Base-by-base conservation (phyloP, 2,329 filamentous ascomycete species). In the Fusarium odoratissimum region DNA sequence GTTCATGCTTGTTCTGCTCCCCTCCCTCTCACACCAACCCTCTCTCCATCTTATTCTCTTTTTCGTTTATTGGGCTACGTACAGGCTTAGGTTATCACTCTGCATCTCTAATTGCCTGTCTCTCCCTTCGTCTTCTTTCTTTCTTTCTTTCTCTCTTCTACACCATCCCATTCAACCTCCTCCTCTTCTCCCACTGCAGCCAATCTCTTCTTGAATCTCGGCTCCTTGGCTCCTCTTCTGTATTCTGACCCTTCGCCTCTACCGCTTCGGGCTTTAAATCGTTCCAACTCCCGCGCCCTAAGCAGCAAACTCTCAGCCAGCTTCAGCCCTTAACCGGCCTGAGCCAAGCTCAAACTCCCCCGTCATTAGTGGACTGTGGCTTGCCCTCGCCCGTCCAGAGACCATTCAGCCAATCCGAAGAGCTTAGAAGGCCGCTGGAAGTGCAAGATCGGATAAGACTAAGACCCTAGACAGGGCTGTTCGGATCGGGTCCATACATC, bases 221-320 rank as follows among this genome's bases (percentile, higher is more conserved):
- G 60, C 57, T 69, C 37, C 44, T 60, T 66, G 59, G 69, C 64
- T 52, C 64, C 38, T 61, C 55, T 52, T 42, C 55, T 46, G 48
- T 48, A 65, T 57, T 40, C 44, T 54, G 30, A 49, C 25, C 45
- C 21, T 33, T 45, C 41, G 23, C 40, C 42, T 44, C 46, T 67
- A 57, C 70, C 60, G 60, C 37, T 71, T 71, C 61, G 57, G 66
- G 70, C 30, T 25, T 46, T 55, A 60, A 71, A 54, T 59, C 57
- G 57, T 44, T 59, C 40, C 49, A 69, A 69, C 49, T 73, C 71
- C 71, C 67, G 71, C 60, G 51, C 64, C 51, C 69, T 69, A 51
- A 69, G 28, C 64, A 54, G 64, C 52, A 72, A 72, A 69, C 64
- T 65, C 55, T 71, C 69, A 45, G 69, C 35, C 61, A 56, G 46